Evolutionary conservation across 805 yeast genomes (phyloP).

Genomic region (Saccharomycopsis sp.): DNA sequence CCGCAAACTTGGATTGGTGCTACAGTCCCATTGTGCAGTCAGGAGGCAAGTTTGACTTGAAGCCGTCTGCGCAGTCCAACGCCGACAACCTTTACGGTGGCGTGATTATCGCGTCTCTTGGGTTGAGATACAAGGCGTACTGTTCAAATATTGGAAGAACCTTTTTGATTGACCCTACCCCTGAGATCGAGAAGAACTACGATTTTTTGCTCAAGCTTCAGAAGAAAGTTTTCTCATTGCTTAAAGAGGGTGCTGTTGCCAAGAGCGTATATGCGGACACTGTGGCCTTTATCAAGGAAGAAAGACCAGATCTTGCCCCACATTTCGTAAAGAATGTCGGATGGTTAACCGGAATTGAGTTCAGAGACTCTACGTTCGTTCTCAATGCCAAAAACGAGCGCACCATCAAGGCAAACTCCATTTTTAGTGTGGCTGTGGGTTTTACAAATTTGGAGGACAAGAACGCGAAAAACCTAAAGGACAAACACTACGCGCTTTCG

Average conservation of each 20-base stretch:
- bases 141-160: conserved; percentile 86
- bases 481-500: conserved; percentile 60
- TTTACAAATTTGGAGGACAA: conserved; percentile 54
- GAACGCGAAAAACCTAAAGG: conserved; percentile 39
- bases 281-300: conserved; percentile 48
- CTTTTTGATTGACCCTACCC: conserved; percentile 82
- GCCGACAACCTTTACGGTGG: conserved; percentile 63
- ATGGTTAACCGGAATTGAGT: conserved; percentile 83
- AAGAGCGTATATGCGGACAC: conserved; percentile 61
- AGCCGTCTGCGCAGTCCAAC: conserved; percentile 74
- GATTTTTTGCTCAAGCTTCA: conserved; percentile 70
- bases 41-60: conserved; percentile 78
- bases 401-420: conserved; percentile 60
- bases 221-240: conserved; percentile 48
- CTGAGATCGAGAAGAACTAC: conserved; percentile 71
- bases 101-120: conserved; percentile 75
- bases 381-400: conserved; percentile 70
- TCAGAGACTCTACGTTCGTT: conserved; percentile 71
- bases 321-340: conserved; percentile 77
- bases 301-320: conserved; percentile 57
- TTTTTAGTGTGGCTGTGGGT: conserved; percentile 71
- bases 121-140: conserved; percentile 80
- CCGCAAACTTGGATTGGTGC: conserved; percentile 82
- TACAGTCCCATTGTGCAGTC: conserved; percentile 87
- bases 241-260: conserved; percentile 66